Evolutionary conservation across 805 yeast genomes (phyloP), one percentile per base, ranked within the genome.

Genomic region (Kurtzmaniella cleridarum): DNA sequence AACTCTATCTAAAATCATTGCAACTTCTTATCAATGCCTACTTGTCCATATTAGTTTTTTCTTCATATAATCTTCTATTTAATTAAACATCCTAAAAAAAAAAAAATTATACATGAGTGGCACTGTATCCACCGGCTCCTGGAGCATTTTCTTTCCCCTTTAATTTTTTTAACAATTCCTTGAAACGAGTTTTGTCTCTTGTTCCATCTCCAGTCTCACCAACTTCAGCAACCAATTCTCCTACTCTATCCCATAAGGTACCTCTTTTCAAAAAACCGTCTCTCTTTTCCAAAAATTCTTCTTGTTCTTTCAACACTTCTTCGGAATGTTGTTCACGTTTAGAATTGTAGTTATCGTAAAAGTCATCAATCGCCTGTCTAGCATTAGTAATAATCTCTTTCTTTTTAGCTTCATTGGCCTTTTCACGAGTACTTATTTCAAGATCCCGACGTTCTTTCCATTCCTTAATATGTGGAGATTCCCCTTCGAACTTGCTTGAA

Each of bases 341-440:
- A 55, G 73, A 70, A 66, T 87, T 89, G 71, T 91, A 91, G 55
- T 81, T 82, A 51, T 87, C 95, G 62, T 91, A 91, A 61, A 91
- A 91, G 47, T 85, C 95, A 59, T 91, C 96, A 54, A 89, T 78
- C 39, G 88, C 81, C 57, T 80, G 79, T 54, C 78, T 77, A 8
- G 98, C 98, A 45, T 82, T 81, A 37, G 77, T 75, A 40, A 83
- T 75, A 42, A 88, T 73, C 43, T 80, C 87, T 24, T 68, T 68
- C 54, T 83, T 76, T 58, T 78, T 84, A 49, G 76, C 67, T 15
- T 66, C 67, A 50, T 84, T 81, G 46, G 77, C 78, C 49, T 75
- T 81, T 54, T 91, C 98, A 55, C 95, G 77, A 54, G 85, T 78
- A 39, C 75, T 69, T 44, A 91, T 81, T 59, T 89, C 96, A 42